Evolutionary conservation across 192 early-diverging fungal species (phyloP), one percentile per base, ranked within the genome.

Genomic region (Umbelopsis sp.): DNA sequence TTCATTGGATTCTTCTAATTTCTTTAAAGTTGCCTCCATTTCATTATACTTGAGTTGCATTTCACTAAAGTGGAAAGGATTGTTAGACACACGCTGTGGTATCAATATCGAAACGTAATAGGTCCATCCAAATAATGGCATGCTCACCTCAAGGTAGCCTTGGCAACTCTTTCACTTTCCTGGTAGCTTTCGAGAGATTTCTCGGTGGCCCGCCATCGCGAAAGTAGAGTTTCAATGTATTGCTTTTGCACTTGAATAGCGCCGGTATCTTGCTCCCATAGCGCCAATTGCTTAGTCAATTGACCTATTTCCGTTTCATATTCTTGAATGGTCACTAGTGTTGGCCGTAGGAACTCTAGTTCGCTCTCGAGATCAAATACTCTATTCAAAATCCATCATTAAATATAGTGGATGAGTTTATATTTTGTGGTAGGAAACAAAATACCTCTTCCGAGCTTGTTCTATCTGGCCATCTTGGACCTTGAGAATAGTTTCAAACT

Each of bases 221-320:
- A 72, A 17, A 82, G 65, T 2, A 85, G 38, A 0, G 53, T 45
- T 41, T 85, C 83, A 56, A 85, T 70, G 24, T 83, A 79, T 17
- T 65, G 47, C 32, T 87, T 82, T 45, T 80, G 75, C 32, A 84
- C 82, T 43, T 78, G 45, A n/a, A 74, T 71, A 47, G 84, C 81
- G 17, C 59, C 56, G 0, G 78, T 77, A 66, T 82, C 78, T 49
- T 80, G 66, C 52, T 82, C 75, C 84, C 84, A 87, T 4, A 84
- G 71, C 3, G 85, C 45, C 52, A 87, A 68, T 49, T 85, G 80
- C 4, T 83, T 77, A 0, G 86, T 83, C 67, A 88, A 71, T 51
- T 84, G 82, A 50, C 83, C 49, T 20, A 86, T 80, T 25, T 78
- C 71, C 43, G 83, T 77, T 56, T 88, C 81, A 29, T 83, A 83